phyloP scores from a whole-genome alignment of 139 green algal genomes.

The Pycnococcus provasolii region DNA sequence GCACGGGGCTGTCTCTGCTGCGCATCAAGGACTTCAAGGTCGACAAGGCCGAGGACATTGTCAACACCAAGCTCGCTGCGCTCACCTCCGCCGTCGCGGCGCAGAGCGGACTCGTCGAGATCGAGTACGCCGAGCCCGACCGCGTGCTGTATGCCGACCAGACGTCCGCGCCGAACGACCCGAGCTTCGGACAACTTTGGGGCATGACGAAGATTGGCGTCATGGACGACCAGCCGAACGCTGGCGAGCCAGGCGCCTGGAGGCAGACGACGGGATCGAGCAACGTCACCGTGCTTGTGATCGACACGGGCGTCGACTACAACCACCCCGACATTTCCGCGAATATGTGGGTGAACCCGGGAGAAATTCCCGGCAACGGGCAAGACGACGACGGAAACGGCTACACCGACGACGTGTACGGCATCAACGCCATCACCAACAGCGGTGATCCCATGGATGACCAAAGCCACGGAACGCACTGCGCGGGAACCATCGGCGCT shows the following conservation, averaged over 20 bases:
- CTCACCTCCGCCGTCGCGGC: not conserved
- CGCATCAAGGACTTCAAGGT: too few species aligned
- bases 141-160: not conserved
- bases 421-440: not conserved
- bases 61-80: too few species aligned
- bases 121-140: not conserved
- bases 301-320: slow-evolving; percentile 5
- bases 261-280: not conserved
- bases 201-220: not conserved
- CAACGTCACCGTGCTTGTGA: too few species aligned
- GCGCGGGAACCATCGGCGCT: not conserved
- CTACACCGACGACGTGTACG: slow-evolving; percentile 18
- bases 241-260: not conserved
- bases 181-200: not conserved
- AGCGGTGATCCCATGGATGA: slow-evolving; percentile 10
- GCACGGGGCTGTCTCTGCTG: too few species aligned
- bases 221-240: not conserved
- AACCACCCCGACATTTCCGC: slow-evolving; percentile 2
- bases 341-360: slow-evolving; percentile 17
- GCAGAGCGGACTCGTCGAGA: not conserved
- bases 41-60: too few species aligned
- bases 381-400: slow-evolving; percentile 12
- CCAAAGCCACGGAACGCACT: slow-evolving; percentile 12
- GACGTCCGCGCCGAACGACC: not conserved
- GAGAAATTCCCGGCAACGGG: slow-evolving; percentile 7